Conservation (phyloP, 1,139 yeast species). For the Entelexis paramagnoliae region DNA sequence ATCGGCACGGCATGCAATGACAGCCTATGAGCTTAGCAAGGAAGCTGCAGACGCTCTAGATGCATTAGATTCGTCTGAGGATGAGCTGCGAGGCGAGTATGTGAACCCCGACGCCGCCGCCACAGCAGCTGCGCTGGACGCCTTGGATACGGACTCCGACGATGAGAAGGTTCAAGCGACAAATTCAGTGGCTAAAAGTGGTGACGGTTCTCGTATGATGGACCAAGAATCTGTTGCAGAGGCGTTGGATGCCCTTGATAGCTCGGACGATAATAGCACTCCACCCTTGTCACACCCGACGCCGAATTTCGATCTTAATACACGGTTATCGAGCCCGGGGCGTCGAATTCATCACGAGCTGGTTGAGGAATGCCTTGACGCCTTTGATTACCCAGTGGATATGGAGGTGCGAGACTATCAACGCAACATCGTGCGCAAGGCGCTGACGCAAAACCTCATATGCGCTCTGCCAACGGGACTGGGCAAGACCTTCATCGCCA, state of each 20-base stretch:
- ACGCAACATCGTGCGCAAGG: slow-evolving; percentile 59
- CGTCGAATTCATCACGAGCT: slow-evolving; percentile 35
- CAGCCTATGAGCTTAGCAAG: neutral
- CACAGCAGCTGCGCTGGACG: neutral
- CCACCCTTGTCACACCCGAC: neutral
- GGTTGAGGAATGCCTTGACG: slow-evolving; percentile 36
- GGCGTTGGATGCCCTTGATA: neutral
- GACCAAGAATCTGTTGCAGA: neutral
- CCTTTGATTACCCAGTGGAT: slow-evolving; percentile 78
- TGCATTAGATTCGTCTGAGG: slow-evolving; percentile 1
- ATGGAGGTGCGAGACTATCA: slow-evolving; percentile 81
- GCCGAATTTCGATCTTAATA: neutral
- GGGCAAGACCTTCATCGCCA: slow-evolving; percentile 94
- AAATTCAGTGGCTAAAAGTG: too few relatives aligned
- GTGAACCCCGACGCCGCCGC: slow-evolving; percentile 1
- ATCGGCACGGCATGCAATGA: neutral
- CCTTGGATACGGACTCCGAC: neutral
- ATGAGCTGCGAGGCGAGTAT: neutral
- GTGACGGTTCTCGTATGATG: too few relatives aligned
- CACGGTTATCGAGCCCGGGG: neutral
- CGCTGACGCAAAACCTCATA: slow-evolving; percentile 62
- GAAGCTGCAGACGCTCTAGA: neutral
- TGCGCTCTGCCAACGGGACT: slow-evolving; percentile 96
- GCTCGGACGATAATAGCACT: neutral
- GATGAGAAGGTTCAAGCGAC: neutral